Conservation (phyloP, 208 protist genomes). For the Angomonas desouzai region DNA sequence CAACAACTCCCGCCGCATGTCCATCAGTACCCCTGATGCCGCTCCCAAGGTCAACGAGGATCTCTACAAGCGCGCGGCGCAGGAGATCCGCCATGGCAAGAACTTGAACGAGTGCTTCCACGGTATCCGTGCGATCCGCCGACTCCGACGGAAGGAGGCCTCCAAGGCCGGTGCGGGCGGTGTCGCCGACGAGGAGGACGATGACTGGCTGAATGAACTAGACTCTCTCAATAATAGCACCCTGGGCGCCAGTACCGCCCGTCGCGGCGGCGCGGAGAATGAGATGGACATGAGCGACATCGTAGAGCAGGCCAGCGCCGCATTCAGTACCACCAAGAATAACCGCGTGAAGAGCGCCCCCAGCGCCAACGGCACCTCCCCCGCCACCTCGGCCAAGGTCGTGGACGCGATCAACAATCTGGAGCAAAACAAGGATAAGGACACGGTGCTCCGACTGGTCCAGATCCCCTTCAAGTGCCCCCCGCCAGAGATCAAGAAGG, state of each 20-base stretch:
- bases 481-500: slow-evolving; percentile 20
- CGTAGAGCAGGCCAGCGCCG: slow-evolving; percentile 1
- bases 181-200: slow-evolving; percentile 5
- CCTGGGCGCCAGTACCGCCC: background rate
- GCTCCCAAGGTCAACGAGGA: slow-evolving; percentile 1
- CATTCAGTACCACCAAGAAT: background rate
- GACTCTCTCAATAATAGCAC: slow-evolving; percentile 10
- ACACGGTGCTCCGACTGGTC: slow-evolving; percentile 17
- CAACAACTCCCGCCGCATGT: slow-evolving; percentile 8
- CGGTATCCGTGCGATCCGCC: slow-evolving; percentile 44
- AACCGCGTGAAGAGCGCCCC: background rate
- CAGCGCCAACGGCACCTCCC: background rate
- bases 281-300: background rate
- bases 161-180: slow-evolving; percentile 20
- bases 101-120: slow-evolving; percentile 58
- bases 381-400: background rate
- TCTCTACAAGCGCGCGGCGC: slow-evolving; percentile 40
- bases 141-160: slow-evolving; percentile 38
- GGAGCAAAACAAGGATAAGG: slow-evolving; percentile 5
- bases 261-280: background rate
- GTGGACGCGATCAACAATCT: slow-evolving; percentile 6
- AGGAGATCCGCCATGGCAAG: slow-evolving; percentile 48
- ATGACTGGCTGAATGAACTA: slow-evolving; percentile 1
- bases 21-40: background rate
- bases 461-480: slow-evolving; percentile 20